Evolutionary conservation across 1,284 basidiomycete species (phyloP).

Genomic region (Exobasidium rhododendri): DNA sequence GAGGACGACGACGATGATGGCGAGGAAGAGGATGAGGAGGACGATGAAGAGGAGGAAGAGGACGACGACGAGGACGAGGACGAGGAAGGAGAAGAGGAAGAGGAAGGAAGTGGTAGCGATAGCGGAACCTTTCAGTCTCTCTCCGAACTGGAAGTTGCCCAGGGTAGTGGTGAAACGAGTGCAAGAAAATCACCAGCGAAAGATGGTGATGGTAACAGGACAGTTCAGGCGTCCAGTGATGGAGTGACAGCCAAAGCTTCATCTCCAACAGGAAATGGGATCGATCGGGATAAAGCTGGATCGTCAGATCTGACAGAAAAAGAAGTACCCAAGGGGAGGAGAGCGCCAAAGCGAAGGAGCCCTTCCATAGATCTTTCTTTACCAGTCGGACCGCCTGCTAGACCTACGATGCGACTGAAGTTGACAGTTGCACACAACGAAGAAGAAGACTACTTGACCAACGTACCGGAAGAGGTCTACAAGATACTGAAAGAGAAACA

Average conservation of each 20-base stretch:
- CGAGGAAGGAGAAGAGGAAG: conserved; percentile 18
- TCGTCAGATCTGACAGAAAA: not conserved
- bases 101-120: not conserved
- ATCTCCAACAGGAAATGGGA: not conserved
- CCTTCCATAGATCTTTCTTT: conserved; percentile 4
- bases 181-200: not conserved
- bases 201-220: not conserved
- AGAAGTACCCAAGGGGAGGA: conserved; percentile 6
- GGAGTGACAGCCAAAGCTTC: not conserved
- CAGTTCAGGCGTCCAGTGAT: conserved; percentile 3
- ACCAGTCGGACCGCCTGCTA: conserved; percentile 16
- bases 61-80: conserved; percentile 22
- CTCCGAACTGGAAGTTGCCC: not conserved
- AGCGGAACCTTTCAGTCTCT: not conserved
- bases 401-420: conserved; percentile 25
- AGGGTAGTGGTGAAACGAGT: not conserved
- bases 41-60: conserved; percentile 25
- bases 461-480: conserved; percentile 42
- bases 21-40: conserved; percentile 33
- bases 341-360: conserved; percentile 3
- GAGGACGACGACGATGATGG: conserved; percentile 29
- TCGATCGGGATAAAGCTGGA: too few relatives aligned
- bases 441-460: conserved; percentile 41
- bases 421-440: conserved; percentile 10
- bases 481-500: conserved; percentile 29